Conservation (phyloP, 1,139 yeast species). For the Scheffersomyces stambukii region DNA sequence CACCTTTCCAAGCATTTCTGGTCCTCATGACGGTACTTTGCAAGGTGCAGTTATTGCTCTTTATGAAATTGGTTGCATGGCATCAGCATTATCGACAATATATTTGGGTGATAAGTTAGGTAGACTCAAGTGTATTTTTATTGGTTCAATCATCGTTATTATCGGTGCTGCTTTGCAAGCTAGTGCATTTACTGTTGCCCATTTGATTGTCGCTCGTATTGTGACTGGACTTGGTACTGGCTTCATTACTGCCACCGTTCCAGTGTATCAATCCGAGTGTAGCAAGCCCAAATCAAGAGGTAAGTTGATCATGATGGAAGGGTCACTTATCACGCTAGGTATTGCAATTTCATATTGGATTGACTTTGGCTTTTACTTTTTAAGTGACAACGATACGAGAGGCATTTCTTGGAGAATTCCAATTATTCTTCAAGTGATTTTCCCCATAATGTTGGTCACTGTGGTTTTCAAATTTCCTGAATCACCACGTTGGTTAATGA, state of each 20-base stretch:
- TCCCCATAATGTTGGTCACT: slow-evolving; percentile 27
- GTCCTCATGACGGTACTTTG: slow-evolving; percentile 18
- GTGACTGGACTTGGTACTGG: slow-evolving; percentile 43
- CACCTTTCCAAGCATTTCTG: slow-evolving; percentile 34
- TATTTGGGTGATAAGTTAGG: slow-evolving; percentile 34
- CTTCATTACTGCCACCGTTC: slow-evolving; percentile 34
- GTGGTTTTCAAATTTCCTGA: slow-evolving; percentile 40
- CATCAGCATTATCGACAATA: slow-evolving; percentile 30
- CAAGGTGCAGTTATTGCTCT: slow-evolving; percentile 34
- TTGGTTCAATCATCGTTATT: slow-evolving; percentile 29
- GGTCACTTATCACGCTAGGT: slow-evolving; percentile 35
- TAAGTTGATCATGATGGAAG: slow-evolving; percentile 31
- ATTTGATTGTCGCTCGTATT: slow-evolving; percentile 38
- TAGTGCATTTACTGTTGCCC: slow-evolving; percentile 27
- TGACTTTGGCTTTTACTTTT: slow-evolving; percentile 42
- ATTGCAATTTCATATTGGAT: slow-evolving; percentile 42
- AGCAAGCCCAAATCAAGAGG: slow-evolving; percentile 34
- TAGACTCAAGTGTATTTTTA: slow-evolving; percentile 26
- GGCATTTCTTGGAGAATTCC: slow-evolving; percentile 43
- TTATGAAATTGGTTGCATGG: slow-evolving; percentile 37
- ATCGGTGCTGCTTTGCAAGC: slow-evolving; percentile 37
- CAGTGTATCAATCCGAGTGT: slow-evolving; percentile 37
- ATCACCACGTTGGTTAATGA: slow-evolving; percentile 48
- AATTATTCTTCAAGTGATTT: slow-evolving; percentile 40
- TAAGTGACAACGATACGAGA: slow-evolving; percentile 13